Evolutionary conservation across 2,329 filamentous ascomycete genomes (phyloP).

Genomic region (Fonsecaea multimorphosa): DNA sequence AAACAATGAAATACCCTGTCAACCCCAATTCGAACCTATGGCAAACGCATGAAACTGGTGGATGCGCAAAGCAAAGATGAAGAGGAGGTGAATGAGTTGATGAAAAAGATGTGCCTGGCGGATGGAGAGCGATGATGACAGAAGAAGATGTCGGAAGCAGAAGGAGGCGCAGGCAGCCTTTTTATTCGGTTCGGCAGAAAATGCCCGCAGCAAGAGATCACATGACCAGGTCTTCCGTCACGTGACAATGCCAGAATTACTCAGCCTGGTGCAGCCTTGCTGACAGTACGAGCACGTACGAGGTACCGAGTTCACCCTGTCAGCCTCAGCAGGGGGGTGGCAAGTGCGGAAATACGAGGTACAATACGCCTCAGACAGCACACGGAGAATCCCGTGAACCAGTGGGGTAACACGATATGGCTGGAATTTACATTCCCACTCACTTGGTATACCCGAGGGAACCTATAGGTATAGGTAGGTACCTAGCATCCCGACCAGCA

Average conservation of each 20-base stretch:
- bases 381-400: background rate
- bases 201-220: background rate
- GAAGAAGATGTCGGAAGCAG: constrained; percentile 2
- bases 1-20: constrained; percentile 17
- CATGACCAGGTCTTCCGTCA: background rate
- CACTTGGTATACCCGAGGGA: background rate
- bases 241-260: background rate
- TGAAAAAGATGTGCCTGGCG: background rate
- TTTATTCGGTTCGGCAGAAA: constrained; percentile 3
- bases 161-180: constrained; percentile 5
- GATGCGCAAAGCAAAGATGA: background rate
- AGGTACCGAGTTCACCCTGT: no score
- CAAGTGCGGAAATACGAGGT: no score
- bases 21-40: background rate
- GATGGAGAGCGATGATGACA: background rate
- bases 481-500: background rate
- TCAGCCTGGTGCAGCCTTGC: background rate
- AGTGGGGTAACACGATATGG: background rate
- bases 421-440: background rate
- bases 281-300: no score
- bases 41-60: background rate
- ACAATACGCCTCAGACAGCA: no score
- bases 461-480: no score
- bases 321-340: no score
- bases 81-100: background rate